Evolutionary conservation across 805 yeast species (phyloP).

Genomic region (Yamadazyma sp.): DNA sequence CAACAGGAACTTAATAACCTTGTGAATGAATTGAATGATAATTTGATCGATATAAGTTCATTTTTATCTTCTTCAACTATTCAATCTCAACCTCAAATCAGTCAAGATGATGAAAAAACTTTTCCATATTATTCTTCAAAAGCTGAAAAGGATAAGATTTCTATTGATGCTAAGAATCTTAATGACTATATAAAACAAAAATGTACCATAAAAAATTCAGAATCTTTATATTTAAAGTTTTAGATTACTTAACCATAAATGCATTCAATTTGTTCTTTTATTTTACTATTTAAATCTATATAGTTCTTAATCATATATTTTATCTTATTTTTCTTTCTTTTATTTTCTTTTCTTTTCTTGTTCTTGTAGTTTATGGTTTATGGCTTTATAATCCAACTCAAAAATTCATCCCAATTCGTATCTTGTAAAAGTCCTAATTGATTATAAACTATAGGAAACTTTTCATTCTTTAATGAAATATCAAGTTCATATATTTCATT

Average conservation of each 20-base stretch:
- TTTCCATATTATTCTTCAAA: slow-evolving; percentile 22
- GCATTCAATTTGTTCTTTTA: neutral
- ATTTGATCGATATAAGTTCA: slow-evolving; percentile 35
- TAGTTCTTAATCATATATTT: neutral
- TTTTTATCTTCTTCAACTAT: slow-evolving; percentile 18
- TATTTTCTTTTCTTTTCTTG: too few species aligned
- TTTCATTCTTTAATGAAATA: slow-evolving; percentile 4
- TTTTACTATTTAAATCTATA: neutral
- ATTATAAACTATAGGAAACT: slow-evolving; percentile 6
- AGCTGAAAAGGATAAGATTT: slow-evolving; percentile 22
- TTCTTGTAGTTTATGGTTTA: neutral
- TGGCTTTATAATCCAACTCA: slow-evolving; percentile 3
- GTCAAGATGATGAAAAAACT: slow-evolving; percentile 12
- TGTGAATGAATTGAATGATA: slow-evolving; percentile 41
- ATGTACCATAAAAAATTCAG: slow-evolving; percentile 16
- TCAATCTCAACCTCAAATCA: slow-evolving; percentile 1
- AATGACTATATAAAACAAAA: slow-evolving; percentile 14
- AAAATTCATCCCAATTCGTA: slow-evolving; percentile 8
- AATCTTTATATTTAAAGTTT: slow-evolving; percentile 24
- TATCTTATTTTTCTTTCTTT: too few species aligned
- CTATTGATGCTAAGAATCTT: slow-evolving; percentile 17
- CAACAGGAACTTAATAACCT: slow-evolving; percentile 46
- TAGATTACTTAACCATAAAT: too few species aligned
- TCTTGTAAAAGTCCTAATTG: slow-evolving; percentile 2
- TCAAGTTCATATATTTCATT: slow-evolving; percentile 6